Conservation (phyloP, 2,329 filamentous ascomycete species). For the Iodosphaeria phyllophila region DNA sequence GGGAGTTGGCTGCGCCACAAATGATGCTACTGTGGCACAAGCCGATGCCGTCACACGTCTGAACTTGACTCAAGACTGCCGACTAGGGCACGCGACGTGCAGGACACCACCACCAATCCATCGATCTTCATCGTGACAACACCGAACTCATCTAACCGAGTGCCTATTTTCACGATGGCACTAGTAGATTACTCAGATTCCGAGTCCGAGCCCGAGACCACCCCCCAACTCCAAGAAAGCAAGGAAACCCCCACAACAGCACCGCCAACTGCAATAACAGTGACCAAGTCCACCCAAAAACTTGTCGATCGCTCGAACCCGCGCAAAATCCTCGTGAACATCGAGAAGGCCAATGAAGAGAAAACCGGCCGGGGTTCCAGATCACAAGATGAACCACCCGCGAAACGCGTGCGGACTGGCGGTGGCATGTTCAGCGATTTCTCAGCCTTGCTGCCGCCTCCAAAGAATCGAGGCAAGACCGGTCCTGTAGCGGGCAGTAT, state of each 20-base stretch:
- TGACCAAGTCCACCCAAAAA: constrained; percentile 48
- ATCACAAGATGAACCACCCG: constrained; percentile 36
- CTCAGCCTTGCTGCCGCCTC: constrained; percentile 71
- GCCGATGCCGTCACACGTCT: too few relatives aligned
- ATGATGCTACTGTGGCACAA: too few relatives aligned
- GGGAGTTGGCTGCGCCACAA: too few relatives aligned
- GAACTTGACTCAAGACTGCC: too few relatives aligned
- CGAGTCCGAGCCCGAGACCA: constrained; percentile 45
- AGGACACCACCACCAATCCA: too few relatives aligned
- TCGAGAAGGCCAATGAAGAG: constrained; percentile 32
- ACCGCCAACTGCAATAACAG: constrained; percentile 6
- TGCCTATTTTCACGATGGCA: constrained; percentile 41
- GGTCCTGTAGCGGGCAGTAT: constrained; percentile 14
- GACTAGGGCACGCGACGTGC: too few relatives aligned
- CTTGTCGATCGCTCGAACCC: constrained; percentile 66
- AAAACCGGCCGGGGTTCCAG: constrained; percentile 14
- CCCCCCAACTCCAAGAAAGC: constrained; percentile 30
- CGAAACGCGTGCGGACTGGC: constrained; percentile 47
- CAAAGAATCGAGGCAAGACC: constrained; percentile 40
- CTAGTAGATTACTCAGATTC: constrained; percentile 75
- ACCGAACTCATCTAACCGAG: too few relatives aligned
- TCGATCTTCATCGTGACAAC: too few relatives aligned
- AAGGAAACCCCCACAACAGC: constrained; percentile 1
- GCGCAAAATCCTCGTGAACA: constrained; percentile 66
- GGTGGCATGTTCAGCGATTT: constrained; percentile 59